A percentile compares a stretch with the other conserved stretches of the same genome.
These are phyloP conservation scores for Ambrosia trifida DNA, from an alignment of 129 eudicot genomes.

Conservation along the genomic window DNA sequence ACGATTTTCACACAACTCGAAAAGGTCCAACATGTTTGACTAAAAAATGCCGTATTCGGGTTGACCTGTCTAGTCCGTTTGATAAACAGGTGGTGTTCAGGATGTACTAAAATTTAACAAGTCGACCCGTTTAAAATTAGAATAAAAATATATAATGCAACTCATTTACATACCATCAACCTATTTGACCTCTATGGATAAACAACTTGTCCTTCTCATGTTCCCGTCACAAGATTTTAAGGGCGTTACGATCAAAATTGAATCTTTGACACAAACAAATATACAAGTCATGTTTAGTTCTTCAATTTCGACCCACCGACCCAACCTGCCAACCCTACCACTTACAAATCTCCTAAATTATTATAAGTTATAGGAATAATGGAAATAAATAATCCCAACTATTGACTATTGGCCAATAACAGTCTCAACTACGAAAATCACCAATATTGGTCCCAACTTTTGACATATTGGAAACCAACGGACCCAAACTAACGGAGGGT, in stretches of 20 bases:
- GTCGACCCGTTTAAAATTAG: neutral
- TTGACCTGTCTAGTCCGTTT: neutral
- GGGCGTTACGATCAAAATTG: neutral
- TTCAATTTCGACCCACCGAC: neutral
- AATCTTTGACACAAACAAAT: neutral
- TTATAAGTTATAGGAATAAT: too few species aligned
- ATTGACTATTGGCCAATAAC: too few species aligned
- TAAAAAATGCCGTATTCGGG: neutral
- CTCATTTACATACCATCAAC: slow-evolving; percentile 3
- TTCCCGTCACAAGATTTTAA: neutral
- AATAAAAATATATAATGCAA: neutral
- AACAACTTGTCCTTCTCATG: neutral
- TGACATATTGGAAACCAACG: too few species aligned
- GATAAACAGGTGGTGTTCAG: neutral
- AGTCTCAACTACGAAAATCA: too few species aligned
- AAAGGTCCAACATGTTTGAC: neutral
- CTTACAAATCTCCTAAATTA: neutral
- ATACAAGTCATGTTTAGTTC: neutral
- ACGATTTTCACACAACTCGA: neutral
- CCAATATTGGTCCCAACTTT: too few species aligned
- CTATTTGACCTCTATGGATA: neutral
- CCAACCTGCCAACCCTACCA: neutral
- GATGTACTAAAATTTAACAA: neutral
- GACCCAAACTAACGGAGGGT: too few species aligned
- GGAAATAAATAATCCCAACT: too few species aligned